A percentile compares a stretch with the other conserved stretches of the same genome.
Evolutionary conservation across 371 early-diverging fungal genomes (phyloP).

Genomic region (Blakeslea trispora): DNA sequence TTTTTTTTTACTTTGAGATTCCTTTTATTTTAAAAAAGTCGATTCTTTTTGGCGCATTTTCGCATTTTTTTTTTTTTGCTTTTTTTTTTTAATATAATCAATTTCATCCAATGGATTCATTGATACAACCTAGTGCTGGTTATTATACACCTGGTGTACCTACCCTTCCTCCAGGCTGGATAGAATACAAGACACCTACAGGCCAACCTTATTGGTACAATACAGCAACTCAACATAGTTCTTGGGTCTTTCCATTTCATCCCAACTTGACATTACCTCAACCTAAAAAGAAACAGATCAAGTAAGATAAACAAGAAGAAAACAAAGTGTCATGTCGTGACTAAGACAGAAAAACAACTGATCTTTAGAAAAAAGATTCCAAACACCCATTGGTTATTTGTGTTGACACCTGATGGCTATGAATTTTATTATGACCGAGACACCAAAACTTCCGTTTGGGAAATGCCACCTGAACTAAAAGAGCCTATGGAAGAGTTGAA

Average conservation of each 20-base stretch:
- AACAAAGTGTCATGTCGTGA: too few species aligned
- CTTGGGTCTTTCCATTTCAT: conserved; percentile 54
- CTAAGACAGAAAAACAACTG: too few species aligned
- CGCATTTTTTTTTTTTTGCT: too few species aligned
- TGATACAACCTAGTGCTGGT: background rate
- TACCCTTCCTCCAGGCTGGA: conserved; percentile 60
- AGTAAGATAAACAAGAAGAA: too few species aligned
- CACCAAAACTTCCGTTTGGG: conserved; percentile 73
- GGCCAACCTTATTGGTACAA: conserved; percentile 66
- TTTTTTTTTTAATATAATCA: background rate
- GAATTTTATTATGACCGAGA: conserved; percentile 78
- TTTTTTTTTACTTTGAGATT: too few species aligned
- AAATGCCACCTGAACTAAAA: conserved; percentile 56
- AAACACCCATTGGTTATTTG: conserved; percentile 75
- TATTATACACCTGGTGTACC: conserved; percentile 6
- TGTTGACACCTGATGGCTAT: conserved; percentile 68
- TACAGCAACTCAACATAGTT: conserved; percentile 51
- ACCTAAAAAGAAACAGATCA: conserved; percentile 36
- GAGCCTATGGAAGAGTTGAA: conserved; percentile 46
- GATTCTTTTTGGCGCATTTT: too few species aligned
- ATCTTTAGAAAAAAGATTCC: conserved; percentile 72
- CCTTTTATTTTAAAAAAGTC: too few species aligned
- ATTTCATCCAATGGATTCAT: background rate
- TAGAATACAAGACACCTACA: conserved; percentile 58
- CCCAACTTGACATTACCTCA: conserved; percentile 18